Percentiles rank a stretch among this genome's conserved stretches.
phyloP scores from a whole-genome alignment of 208 protist genomes.

The Trypanosoma lewisi region DNA sequence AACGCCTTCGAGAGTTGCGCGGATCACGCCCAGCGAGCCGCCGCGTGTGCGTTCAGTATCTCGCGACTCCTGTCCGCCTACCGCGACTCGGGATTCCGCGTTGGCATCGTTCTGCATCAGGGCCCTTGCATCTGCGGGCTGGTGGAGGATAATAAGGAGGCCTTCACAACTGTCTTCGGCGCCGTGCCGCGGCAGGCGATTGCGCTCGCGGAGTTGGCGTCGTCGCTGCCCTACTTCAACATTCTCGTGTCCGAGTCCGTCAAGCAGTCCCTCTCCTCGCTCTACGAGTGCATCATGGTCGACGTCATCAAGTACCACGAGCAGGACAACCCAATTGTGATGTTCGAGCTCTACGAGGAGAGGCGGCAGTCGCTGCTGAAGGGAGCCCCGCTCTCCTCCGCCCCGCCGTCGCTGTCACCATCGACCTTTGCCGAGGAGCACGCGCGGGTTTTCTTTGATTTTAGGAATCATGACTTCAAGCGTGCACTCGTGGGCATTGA shows the following conservation, averaged over 20 bases:
- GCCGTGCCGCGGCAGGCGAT: conserved; percentile 56
- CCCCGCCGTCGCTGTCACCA: conserved; percentile 1
- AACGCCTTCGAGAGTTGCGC: conserved; percentile 82
- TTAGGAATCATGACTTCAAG: conserved; percentile 73
- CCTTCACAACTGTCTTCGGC: conserved; percentile 80
- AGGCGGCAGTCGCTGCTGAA: conserved; percentile 8
- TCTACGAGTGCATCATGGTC: conserved; percentile 81
- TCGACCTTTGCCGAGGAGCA: conserved; percentile 62
- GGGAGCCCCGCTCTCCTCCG: no score
- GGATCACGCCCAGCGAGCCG: conserved; percentile 69
- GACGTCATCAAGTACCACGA: conserved; percentile 64
- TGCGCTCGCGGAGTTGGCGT: conserved; percentile 58
- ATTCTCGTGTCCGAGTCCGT: conserved; percentile 74
- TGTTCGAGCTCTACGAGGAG: conserved; percentile 67
- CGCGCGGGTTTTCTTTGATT: conserved; percentile 68
- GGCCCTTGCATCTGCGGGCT: conserved; percentile 78
- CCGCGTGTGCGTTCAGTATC: conserved; percentile 70
- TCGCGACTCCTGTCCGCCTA: conserved; percentile 46
- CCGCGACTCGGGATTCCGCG: conserved; percentile 53
- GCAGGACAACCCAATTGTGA: conserved; percentile 48
- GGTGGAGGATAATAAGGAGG: conserved; percentile 73
- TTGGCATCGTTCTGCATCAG: conserved; percentile 80
- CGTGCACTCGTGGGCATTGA: conserved; percentile 41
- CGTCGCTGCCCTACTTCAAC: conserved; percentile 43
- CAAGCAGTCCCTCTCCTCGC: conserved; percentile 62